Conservation (phyloP, 2,329 filamentous ascomycete species). For the Colletotrichum tamarilloi region DNA sequence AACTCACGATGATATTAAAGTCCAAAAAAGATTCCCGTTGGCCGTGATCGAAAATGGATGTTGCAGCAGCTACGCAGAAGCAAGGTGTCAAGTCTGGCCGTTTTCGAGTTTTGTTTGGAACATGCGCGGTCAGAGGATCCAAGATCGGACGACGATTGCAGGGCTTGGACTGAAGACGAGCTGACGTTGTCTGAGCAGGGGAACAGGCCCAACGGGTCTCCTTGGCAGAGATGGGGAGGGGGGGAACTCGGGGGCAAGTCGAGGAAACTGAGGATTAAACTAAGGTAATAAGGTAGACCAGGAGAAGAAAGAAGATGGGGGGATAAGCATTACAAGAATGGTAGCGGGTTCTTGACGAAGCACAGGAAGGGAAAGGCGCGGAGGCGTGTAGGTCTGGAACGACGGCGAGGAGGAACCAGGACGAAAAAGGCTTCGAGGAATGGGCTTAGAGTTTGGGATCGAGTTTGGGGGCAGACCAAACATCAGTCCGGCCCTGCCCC, state of each 20-base stretch:
- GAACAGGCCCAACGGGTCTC: neutral
- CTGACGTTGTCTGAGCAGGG: neutral
- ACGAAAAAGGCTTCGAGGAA: slow-evolving; percentile 4
- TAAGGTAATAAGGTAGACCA: neutral
- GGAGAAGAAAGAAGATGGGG: neutral
- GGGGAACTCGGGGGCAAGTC: neutral
- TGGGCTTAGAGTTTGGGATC: neutral
- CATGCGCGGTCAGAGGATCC: neutral
- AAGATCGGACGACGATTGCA: neutral
- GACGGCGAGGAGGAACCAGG: slow-evolving; percentile 1
- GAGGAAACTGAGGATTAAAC: neutral
- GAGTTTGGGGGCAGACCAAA: neutral
- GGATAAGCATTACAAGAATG: slow-evolving; percentile 2
- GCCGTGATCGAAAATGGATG: neutral
- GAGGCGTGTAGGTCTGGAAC: neutral
- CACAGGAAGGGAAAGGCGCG: neutral
- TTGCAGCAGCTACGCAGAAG: neutral
- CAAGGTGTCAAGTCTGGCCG: neutral
- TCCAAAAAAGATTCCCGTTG: too few species aligned
- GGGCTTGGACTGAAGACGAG: neutral
- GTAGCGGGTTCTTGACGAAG: neutral
- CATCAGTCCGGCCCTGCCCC: neutral
- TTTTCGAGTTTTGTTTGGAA: neutral
- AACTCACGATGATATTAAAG: neutral
- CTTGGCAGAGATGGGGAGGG: neutral